A percentile compares a stretch with the other conserved stretches of the same genome.
Evolutionary conservation across 1,139 yeast species (phyloP).

Genomic region (Kodamaea alishanica): DNA sequence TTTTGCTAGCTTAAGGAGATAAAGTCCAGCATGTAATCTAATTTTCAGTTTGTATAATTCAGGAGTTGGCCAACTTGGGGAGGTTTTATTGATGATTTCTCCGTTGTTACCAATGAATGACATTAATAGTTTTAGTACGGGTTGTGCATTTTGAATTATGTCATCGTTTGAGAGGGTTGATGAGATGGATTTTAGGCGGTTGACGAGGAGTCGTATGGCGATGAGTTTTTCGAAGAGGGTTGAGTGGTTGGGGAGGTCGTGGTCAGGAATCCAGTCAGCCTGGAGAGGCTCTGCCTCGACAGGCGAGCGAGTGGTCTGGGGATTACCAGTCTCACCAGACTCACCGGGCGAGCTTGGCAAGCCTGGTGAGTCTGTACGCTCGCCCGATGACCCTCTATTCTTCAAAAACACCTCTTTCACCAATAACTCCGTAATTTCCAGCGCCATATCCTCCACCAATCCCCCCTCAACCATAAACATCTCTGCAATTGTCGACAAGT

Average conservation of each 20-base stretch:
- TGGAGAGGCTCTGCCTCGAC: no score
- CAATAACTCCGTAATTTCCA: constrained; percentile 56
- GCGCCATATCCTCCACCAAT: constrained; percentile 50
- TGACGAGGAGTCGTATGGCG: constrained; percentile 59
- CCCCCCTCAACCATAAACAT: constrained; percentile 51
- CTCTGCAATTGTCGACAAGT: constrained; percentile 60
- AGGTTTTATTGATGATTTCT: constrained; percentile 58
- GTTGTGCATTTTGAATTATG: constrained; percentile 44
- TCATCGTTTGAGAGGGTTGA: not conserved
- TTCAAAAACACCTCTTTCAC: constrained; percentile 59
- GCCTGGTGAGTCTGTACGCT: no score
- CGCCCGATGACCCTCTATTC: constrained; percentile 29
- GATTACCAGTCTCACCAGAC: no score
- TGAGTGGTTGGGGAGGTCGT: no score
- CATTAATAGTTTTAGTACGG: constrained; percentile 62
- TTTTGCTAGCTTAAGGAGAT: constrained; percentile 62
- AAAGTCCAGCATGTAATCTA: constrained; percentile 66
- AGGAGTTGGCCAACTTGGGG: constrained; percentile 61
- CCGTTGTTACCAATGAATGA: constrained; percentile 76
- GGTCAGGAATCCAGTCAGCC: no score
- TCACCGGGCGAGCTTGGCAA: no score
- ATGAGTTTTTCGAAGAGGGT: constrained; percentile 46
- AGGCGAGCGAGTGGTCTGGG: no score
- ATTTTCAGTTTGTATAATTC: constrained; percentile 54
- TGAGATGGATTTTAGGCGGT: constrained; percentile 42